Percentiles rank a stretch among this genome's conserved stretches.
These are phyloP conservation scores for Ganoderma lucidum DNA, from an alignment of 1,284 basidiomycete species.

Conservation along the genomic window DNA sequence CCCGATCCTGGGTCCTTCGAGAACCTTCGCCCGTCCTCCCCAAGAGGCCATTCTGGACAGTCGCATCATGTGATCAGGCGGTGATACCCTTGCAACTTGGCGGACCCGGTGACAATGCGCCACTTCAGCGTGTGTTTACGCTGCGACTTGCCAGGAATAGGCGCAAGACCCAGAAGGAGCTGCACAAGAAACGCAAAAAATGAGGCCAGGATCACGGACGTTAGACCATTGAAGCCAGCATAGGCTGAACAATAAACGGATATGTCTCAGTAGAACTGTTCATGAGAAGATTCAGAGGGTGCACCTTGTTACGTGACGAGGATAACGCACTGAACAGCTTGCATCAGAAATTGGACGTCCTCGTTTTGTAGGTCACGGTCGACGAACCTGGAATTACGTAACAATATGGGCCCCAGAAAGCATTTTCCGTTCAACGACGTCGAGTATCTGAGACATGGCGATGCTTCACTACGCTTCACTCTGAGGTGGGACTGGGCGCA, in stretches of 20 bases:
- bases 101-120: not conserved
- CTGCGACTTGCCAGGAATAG: not conserved
- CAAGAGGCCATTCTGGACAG: not conserved
- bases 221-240: not conserved
- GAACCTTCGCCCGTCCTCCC: conserved; percentile 1
- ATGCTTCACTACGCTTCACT: not conserved
- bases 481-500: not conserved
- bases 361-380: not conserved
- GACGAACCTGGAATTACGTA: not conserved
- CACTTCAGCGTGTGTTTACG: not conserved
- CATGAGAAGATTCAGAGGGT: not conserved
- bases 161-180: not conserved
- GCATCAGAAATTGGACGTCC: not conserved
- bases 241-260: not conserved
- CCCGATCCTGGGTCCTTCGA: conserved; percentile 3
- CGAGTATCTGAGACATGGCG: not conserved
- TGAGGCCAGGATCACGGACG: not conserved
- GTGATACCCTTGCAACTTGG: not conserved
- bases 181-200: not conserved
- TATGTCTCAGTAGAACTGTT: not conserved
- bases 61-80: not conserved
- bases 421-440: not conserved
- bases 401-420: not conserved
- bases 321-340: not conserved
- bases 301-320: not conserved